Base-by-base conservation (phyloP, 176 grass and related monocot genomes). In the Hyparrhenia diplandra region DNA sequence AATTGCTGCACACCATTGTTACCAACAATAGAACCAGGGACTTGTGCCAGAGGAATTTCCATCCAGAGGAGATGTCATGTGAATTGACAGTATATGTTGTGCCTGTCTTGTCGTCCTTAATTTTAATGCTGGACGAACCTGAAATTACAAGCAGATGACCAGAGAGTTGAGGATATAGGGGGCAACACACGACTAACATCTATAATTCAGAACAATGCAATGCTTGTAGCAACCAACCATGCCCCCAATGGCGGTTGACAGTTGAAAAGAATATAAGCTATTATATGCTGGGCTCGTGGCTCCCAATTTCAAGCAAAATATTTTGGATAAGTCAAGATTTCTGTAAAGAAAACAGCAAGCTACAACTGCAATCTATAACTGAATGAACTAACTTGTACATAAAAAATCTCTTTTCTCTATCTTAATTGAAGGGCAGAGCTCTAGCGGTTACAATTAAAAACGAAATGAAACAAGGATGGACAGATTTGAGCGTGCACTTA, bases 41-140 rank as follows among this genome's bases (percentile, higher is more conserved):
- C 47, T 20, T 88, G 52, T 60, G 65, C 61, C 25, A 89, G 9
- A 85, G 47, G 69, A 77, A 89, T 86, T 73, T 95, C 78, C 84
- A 84, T n/a, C 80, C 88, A 8, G 73, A 83, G 39, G 90, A 94
- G 57, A 98, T 67, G 43, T 91, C 60, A 30, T 93, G 88, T 34
- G 92, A 80, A 65, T 86, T 63, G 17, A 98, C 84, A 4, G 79
- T 80, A 18, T 91, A 98, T 74, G 82, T 61, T 47, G 72, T 76
- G 20, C 88, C 86, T 0, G 84, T 91, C 67, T 86, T 89, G 34
- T 95, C 92, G 59, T 95, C 95, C 91, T 86, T 75, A 81, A 95
- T 40, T 87, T 93, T 89, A 84, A 98, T 95, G 73, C 73, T 98
- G 20, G 92, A 93, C 17, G 95, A 98, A 73, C 95, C 95, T 98